Conservation (phyloP, 495 filamentous ascomycete species). For the Talaromyces nanjingensis region DNA sequence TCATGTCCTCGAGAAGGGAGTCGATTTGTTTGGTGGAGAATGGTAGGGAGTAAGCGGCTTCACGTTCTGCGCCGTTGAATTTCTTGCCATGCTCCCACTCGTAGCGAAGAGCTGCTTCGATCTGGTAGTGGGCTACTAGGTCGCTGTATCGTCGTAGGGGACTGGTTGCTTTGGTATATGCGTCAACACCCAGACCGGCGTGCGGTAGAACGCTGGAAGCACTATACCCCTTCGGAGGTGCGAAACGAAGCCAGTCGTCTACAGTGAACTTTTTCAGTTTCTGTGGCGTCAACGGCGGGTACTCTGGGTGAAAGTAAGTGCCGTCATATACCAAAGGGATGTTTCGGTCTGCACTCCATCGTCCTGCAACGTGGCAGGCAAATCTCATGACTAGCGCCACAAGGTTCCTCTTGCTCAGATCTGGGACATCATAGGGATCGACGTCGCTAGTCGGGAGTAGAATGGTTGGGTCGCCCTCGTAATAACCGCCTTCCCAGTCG, state of each 20-base stretch:
- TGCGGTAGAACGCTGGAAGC: constrained; percentile 47
- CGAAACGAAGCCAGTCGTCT: constrained; percentile 23
- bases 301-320: constrained; percentile 53
- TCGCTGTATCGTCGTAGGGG: constrained; percentile 81
- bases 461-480: constrained; percentile 50
- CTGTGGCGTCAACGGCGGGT: constrained; percentile 30
- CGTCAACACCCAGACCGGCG: constrained; percentile 53
- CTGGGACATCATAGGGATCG: constrained; percentile 33
- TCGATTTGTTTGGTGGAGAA: constrained; percentile 55
- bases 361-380: constrained; percentile 63
- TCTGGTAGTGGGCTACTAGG: constrained; percentile 85
- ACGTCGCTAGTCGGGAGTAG: constrained; percentile 21
- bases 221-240: constrained; percentile 42
- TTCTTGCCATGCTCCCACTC: constrained; percentile 50
- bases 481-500: constrained; percentile 21
- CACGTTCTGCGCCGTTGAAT: constrained; percentile 36
- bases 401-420: constrained; percentile 34
- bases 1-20: constrained; percentile 24
- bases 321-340: constrained; percentile 77
- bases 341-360: constrained; percentile 64
- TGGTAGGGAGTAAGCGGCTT: constrained; percentile 44
- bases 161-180: constrained; percentile 76
- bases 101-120: constrained; percentile 71
- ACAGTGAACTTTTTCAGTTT: constrained; percentile 29
- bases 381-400: constrained; percentile 68